These are phyloP conservation scores for Aureobasidium sp. DNA, from an alignment of 2,329 filamentous ascomycete genomes.

Conservation along the genomic window DNA sequence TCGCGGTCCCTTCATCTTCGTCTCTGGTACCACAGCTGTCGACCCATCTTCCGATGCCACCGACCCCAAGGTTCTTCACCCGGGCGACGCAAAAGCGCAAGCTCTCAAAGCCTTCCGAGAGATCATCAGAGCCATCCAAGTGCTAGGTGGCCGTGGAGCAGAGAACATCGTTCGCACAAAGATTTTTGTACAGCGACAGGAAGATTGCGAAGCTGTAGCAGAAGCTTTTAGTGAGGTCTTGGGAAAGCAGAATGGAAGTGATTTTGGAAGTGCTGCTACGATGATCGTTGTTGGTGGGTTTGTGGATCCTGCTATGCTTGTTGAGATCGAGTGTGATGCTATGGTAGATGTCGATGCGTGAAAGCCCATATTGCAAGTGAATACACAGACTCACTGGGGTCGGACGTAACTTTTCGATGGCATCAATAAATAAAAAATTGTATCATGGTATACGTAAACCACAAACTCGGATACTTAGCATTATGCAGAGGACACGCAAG, in stretches of 20 bases:
- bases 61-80: not conserved
- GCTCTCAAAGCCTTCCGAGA: not conserved
- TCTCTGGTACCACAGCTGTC: not conserved
- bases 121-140: not conserved
- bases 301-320: not conserved
- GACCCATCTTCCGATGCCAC: not conserved
- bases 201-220: not conserved
- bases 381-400: too few species aligned
- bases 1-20: not conserved
- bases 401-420: too few species aligned
- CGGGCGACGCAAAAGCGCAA: not conserved
- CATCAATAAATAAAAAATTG: too few species aligned
- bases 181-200: not conserved
- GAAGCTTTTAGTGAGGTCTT: not conserved
- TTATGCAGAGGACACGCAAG: not conserved
- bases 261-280: not conserved
- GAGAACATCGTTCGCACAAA: not conserved
- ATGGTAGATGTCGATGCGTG: not conserved
- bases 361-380: too few species aligned
- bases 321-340: not conserved
- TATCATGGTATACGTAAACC: too few species aligned
- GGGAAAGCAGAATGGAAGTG: not conserved
- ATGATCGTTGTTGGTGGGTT: not conserved
- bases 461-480: too few species aligned
- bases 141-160: not conserved